Evolutionary conservation across 768 basidiomycete genomes (phyloP).

Genomic region (Lepiota brunneoincarnata): DNA sequence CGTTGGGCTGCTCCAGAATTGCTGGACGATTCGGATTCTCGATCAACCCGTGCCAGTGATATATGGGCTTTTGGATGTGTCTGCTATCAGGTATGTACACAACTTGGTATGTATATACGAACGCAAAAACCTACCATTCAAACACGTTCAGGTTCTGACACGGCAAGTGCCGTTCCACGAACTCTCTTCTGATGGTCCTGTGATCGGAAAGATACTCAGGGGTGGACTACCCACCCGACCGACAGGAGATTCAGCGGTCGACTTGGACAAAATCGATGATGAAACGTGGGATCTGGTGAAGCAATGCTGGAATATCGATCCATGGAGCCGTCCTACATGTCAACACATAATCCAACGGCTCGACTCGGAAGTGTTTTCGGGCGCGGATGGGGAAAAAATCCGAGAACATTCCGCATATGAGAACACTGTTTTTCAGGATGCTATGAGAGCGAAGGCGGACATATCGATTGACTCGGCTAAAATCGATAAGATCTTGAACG

Average conservation of each 20-base stretch:
- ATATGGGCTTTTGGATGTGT: constrained; percentile 17
- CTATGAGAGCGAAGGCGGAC: background rate
- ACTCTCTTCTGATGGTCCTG: background rate
- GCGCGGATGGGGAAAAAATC: no score
- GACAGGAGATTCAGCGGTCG: no score
- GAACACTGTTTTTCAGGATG: background rate
- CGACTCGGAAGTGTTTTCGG: no score
- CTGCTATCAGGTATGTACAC: constrained; percentile 11
- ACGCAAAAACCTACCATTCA: no score
- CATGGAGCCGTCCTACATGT: background rate
- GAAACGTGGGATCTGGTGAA: background rate
- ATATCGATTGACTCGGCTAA: background rate
- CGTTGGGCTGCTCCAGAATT: constrained; percentile 19
- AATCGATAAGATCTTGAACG: background rate
- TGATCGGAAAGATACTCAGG: background rate
- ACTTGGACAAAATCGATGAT: background rate
- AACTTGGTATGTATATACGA: background rate
- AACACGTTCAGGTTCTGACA: background rate
- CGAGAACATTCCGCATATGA: background rate
- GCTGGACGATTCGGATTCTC: background rate
- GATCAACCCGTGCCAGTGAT: constrained; percentile 13
- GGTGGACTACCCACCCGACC: background rate
- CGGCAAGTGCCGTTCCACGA: background rate
- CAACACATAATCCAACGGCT: background rate
- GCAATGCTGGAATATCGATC: background rate